Conservation (phyloP, 306 rosid species). For the Cicer chorassanicum region DNA sequence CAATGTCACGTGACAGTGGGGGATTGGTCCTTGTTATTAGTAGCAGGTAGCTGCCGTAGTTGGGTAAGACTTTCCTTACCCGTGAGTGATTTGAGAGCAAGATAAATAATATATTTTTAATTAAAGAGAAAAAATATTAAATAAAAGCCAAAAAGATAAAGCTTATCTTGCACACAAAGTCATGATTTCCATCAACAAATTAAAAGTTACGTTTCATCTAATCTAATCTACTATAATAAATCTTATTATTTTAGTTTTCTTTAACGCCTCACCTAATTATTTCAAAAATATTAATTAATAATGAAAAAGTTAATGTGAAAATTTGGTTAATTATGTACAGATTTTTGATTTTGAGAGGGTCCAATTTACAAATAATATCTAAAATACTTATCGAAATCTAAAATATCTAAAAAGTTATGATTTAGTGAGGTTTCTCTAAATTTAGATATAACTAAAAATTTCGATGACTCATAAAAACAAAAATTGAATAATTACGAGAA, state of each 20-base stretch:
- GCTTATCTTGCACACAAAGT: slow-evolving; percentile 45
- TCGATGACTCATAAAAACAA: too few relatives aligned
- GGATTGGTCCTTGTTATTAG: slow-evolving; percentile 45
- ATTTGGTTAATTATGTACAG: background rate
- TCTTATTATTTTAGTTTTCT: slow-evolving; percentile 7
- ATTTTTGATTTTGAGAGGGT: slow-evolving; percentile 18
- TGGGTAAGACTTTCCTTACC: slow-evolving; percentile 44
- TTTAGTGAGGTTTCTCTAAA: background rate
- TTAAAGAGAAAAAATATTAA: background rate
- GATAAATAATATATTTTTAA: slow-evolving; percentile 6
- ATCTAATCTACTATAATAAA: slow-evolving; percentile 15
- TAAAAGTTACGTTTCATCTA: slow-evolving; percentile 54
- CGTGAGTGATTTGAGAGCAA: slow-evolving; percentile 44
- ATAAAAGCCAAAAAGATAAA: background rate
- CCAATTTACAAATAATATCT: background rate
- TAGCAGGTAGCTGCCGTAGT: slow-evolving; percentile 48
- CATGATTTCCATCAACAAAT: slow-evolving; percentile 42
- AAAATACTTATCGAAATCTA: slow-evolving; percentile 4
- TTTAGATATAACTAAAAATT: too few relatives aligned
- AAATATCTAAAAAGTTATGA: too few relatives aligned
- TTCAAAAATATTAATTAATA: background rate
- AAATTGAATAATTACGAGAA: too few relatives aligned
- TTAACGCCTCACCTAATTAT: slow-evolving; percentile 6
- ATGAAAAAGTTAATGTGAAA: slow-evolving; percentile 8
- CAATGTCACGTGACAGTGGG: slow-evolving; percentile 49